Base-by-base conservation (phyloP, 1,284 basidiomycete genomes). In the Ceratobasidium sp. region DNA sequence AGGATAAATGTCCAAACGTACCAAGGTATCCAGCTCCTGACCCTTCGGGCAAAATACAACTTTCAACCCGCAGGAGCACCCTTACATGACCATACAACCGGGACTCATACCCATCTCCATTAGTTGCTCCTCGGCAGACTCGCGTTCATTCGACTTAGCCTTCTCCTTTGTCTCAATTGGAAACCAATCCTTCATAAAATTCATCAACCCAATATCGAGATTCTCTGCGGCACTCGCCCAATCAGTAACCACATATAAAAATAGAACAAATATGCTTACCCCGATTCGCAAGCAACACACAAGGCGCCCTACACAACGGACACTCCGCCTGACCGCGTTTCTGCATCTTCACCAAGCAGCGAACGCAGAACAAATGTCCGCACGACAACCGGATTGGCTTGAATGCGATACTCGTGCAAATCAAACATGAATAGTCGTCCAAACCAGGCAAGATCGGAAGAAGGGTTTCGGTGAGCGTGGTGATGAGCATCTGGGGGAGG, bases 141-240 rank as follows among this genome's bases (percentile, higher is more conserved):
- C 96, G 59, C 85, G 86, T 82, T 95, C 91, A 82, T 97, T 97
- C 80, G 90, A 88, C 77, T 88, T 88, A 61, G 91, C 85, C 83
- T 98, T 98, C 80, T 88, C 88, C 79, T 87, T 89, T 19, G 95
- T 88, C 83, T 98, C 97, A 9, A 90, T 83, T 0, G 97, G 96
- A 84, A 99, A 98, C 95, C 96, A 98, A 78, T 93, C 91, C 79
- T 92, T 89, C 90, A 98, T 94, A 81, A 96, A 97, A 80, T 93
- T 92, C 69, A 94, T 86, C 59, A 95, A 84, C 0, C 90, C 93
- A 86, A 89, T 90, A 81, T 97, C 95, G 54, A 97, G 88, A 80
- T 96, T 95, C 2, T 88, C 92, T 94, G 77, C 17, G 56, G 9
- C 29, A n/a, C 32, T 49, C 13, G 40, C 17, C 29, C 11, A 67